Base-by-base conservation (phyloP, 2,329 filamentous ascomycete species). In the Coleophoma crateriformis region DNA sequence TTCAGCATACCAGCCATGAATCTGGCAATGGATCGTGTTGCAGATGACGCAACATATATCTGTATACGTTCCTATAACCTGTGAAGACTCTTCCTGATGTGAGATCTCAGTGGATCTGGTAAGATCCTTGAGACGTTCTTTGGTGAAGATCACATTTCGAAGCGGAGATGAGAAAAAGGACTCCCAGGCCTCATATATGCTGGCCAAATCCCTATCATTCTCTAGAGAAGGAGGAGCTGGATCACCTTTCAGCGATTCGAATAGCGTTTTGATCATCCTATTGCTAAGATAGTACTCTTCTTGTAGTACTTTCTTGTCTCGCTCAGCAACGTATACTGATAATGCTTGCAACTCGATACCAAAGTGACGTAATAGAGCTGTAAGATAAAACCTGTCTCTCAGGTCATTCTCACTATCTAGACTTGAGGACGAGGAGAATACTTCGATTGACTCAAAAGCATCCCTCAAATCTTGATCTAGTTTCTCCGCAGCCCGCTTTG, bases 11-110 rank as follows among this genome's bases (percentile, higher is more conserved):
- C 61, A 59, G n/a, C 61, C 62, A 47, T 64, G 62, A 7, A 56
- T 62, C 20, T 57, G 53, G 39, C 62, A 61, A 50, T 59, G 57
- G 14, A 60, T 45, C 4, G 50, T 55, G 12, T 53, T 55, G 38
- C 62, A 64, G 13, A 64, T 59, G 14, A 63, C 33, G 44, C 62
- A 64, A 7, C 47, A 52, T 11, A 61, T 50, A n/a, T 46, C 51
- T 4, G 55, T 48, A 20, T 57, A 59, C 7, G 61, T 63, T 38
- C 53, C 53, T 20, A 62, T 27, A n/a, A 44, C 20, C 13, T 47
- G n/a, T 3, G 27, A 27, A 27, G 27, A 10, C 27, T 27, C 27
- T 10, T 27, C 27, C 8, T 27, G 27, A 27, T 27, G 27, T 27
- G 8, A 10, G 27, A 27, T 27, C 27, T 27, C 20, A 11, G 12